Base-by-base conservation (phyloP, 169 alveolate genomes). In the Eimeria acervulina region DNA sequence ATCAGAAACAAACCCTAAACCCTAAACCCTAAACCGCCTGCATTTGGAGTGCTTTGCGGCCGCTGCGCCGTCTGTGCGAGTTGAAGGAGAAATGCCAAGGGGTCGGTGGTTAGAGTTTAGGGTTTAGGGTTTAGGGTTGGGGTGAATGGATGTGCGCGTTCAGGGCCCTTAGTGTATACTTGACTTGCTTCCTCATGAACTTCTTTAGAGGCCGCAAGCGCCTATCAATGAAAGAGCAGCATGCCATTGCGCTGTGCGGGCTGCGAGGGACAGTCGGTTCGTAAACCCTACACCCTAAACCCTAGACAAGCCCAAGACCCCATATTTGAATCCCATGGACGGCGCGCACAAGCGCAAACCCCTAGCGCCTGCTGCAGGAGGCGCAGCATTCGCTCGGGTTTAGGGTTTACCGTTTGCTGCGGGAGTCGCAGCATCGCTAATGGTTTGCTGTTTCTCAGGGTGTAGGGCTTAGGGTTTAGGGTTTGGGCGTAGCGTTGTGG, bases 211-310 rank as follows among this genome's bases (percentile, higher is more conserved):
- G 92, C 66, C 90, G 63, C 70, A 72, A 78, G 55, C 66, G 74
- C 44, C 76, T 94, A 66, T 44, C 94, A 15, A 33, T 83, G 7
- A 28, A 81, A 59, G 80, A 72, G 59, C 96, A 94, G 83, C 96
- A 76, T 70, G 93, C 95, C 17, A 26, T 95, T 55, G 93, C 85
- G 8, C 72, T 95, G 63, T 90, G 96, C 28, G 97, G 97, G 19
- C 95, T 95, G 36, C 88, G 97, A 5, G 97, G 97, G n/a, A 93
- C 97, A 47, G 94, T 95, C 90, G 96, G 95, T 91, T 47, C 23
- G 95, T 21, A 13, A 51, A 17, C 23, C 76, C 12, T 66, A 66
- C 28, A n/a, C n/a, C n/a, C n/a, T n/a, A n/a, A n/a, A n/a, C 23
- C 76, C 23, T 66, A 66, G 15, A 26, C 76, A 66, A 7, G 23